These are phyloP conservation scores for Calonectria leucothoes DNA, from an alignment of 2,329 filamentous ascomycete genomes.

Conservation along the genomic window DNA sequence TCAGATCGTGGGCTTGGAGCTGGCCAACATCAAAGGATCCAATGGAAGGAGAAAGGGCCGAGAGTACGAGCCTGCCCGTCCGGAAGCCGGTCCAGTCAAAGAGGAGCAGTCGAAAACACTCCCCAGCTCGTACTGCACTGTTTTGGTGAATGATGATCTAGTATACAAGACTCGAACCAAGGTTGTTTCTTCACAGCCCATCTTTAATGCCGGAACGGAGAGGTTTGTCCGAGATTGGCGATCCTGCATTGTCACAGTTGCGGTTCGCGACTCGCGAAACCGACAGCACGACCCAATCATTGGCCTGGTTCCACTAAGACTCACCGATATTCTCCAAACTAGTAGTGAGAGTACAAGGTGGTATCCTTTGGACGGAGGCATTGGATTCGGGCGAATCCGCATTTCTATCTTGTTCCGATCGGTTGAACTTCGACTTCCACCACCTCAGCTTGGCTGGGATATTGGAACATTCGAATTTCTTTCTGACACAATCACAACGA, in stretches of 20 bases:
- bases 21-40: constrained; percentile 91
- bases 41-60: constrained; percentile 82
- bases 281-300: constrained; percentile 95
- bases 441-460: constrained; percentile 89
- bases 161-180: constrained; percentile 96
- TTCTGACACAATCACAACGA: constrained; percentile 75
- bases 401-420: constrained; percentile 92
- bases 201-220: constrained; percentile 97
- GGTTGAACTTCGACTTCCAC: constrained; percentile 87
- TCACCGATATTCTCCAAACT: constrained; percentile 89
- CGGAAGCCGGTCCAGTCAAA: constrained; percentile 83
- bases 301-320: constrained; percentile 88
- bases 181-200: constrained; percentile 92
- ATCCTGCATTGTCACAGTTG: constrained; percentile 85
- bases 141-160: constrained; percentile 88
- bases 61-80: constrained; percentile 89
- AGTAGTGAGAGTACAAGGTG: constrained; percentile 88
- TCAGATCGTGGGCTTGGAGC: constrained; percentile 93
- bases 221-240: constrained; percentile 94
- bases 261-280: constrained; percentile 89
- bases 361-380: constrained; percentile 96
- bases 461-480: constrained; percentile 94
- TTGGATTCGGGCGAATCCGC: constrained; percentile 90
- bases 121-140: constrained; percentile 94
- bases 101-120: constrained; percentile 85